Percentiles rank a stretch among this genome's conserved stretches.
Conservation (phyloP, 768 basidiomycete genomes). For the Tremella yokohamensis region DNA sequence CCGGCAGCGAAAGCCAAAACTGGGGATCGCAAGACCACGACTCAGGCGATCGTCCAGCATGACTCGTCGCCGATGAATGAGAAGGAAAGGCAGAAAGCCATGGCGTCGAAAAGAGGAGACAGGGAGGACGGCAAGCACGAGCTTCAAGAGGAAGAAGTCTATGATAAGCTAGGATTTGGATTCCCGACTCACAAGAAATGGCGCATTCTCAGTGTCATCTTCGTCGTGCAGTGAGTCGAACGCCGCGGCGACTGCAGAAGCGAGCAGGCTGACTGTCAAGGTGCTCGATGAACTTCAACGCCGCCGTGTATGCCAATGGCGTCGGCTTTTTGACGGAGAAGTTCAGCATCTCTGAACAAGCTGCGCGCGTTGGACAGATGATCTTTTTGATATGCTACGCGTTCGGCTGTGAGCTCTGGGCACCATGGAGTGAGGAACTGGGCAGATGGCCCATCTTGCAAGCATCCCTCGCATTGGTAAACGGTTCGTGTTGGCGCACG, state of each 20-base stretch:
- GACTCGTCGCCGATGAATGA: no score
- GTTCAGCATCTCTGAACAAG: constrained; percentile 38
- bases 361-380: constrained; percentile 39
- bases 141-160: constrained; percentile 27
- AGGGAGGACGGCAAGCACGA: constrained; percentile 8
- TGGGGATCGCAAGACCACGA: no score
- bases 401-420: constrained; percentile 45
- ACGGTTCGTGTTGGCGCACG: constrained; percentile 29
- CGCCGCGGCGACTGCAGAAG: no score
- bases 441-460: constrained; percentile 44
- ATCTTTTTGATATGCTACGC: constrained; percentile 44
- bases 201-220: constrained; percentile 40
- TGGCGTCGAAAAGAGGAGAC: neutral
- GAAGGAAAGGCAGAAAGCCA: no score
- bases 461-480: constrained; percentile 39
- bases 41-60: no score
- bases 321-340: constrained; percentile 31
- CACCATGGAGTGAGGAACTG: constrained; percentile 41
- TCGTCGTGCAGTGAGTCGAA: constrained; percentile 38
- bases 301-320: constrained; percentile 39
- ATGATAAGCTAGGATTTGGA: constrained; percentile 21
- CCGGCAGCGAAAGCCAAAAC: no score
- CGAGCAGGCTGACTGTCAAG: no score
- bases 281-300: constrained; percentile 13
- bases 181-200: constrained; percentile 37